phyloP scores from a whole-genome alignment of 2,329 filamentous ascomycete genomes.

The Onygenales sp. region DNA sequence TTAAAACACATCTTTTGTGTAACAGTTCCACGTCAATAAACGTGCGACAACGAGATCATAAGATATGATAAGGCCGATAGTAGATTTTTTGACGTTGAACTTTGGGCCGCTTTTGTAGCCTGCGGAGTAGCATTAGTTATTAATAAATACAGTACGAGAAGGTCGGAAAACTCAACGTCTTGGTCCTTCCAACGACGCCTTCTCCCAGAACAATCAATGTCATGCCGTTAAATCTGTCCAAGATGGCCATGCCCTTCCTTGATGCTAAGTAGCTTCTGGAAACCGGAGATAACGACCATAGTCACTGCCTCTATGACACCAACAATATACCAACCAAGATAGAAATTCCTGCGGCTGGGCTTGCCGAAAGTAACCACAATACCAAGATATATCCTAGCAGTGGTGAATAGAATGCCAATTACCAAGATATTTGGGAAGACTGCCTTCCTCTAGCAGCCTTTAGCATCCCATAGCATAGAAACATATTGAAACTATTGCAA shows the following conservation, averaged over 20 bases:
- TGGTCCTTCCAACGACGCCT: slow-evolving; percentile 39
- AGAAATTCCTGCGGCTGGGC: slow-evolving; percentile 11
- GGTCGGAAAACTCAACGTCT: slow-evolving; percentile 17
- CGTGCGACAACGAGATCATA: slow-evolving; percentile 10
- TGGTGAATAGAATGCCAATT: slow-evolving; percentile 17
- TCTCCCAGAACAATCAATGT: slow-evolving; percentile 55
- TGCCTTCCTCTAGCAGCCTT: slow-evolving; percentile 14
- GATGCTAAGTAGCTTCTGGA: slow-evolving; percentile 47
- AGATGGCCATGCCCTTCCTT: slow-evolving; percentile 37
- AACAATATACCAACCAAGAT: slow-evolving; percentile 43
- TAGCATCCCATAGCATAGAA: slow-evolving; percentile 22
- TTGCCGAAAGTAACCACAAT: slow-evolving; percentile 6
- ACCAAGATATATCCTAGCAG: slow-evolving; percentile 6
- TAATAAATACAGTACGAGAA: slow-evolving; percentile 5
- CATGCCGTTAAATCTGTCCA: slow-evolving; percentile 49
- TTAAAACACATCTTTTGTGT: background rate
- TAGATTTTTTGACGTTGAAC: slow-evolving; percentile 7
- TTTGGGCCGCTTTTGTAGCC: slow-evolving; percentile 10
- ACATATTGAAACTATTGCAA: slow-evolving; percentile 51
- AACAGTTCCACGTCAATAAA: background rate
- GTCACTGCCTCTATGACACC: slow-evolving; percentile 38
- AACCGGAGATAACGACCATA: slow-evolving; percentile 41
- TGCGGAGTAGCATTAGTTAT: slow-evolving; percentile 1
- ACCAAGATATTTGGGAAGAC: slow-evolving; percentile 19
- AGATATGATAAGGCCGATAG: slow-evolving; percentile 9